Percentiles rank a stretch among this genome's conserved stretches.
These are phyloP conservation scores for Claviceps pusilla DNA, from an alignment of 2,329 filamentous ascomycete genomes.

Conservation along the genomic window DNA sequence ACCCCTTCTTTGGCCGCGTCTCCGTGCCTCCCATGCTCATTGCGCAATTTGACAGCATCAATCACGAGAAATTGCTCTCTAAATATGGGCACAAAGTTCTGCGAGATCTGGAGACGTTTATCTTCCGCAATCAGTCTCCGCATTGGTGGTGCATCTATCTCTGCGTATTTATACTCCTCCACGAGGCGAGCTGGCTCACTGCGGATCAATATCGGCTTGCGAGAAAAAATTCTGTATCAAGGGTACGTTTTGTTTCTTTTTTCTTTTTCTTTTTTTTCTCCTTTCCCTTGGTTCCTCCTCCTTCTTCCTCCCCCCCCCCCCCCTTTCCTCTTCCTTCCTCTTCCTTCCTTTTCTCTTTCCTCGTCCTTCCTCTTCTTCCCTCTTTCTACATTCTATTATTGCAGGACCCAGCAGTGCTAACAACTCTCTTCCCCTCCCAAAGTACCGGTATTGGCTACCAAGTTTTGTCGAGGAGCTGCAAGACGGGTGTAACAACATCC, in stretches of 20 bases:
- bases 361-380: neutral
- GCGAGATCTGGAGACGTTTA: conserved; percentile 18
- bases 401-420: neutral
- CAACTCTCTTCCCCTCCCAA: neutral
- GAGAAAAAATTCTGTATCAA: conserved; percentile 2
- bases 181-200: conserved; percentile 24
- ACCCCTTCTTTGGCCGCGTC: conserved; percentile 24
- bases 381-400: neutral
- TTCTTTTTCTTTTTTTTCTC: neutral
- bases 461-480: conserved; percentile 29
- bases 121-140: conserved; percentile 18
- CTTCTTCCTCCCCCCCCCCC: neutral
- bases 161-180: conserved; percentile 26
- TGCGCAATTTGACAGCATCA: conserved; percentile 30
- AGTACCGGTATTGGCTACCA: conserved; percentile 25
- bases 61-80: conserved; percentile 20
- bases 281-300: neutral
- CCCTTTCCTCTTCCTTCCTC: neutral
- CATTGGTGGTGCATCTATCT: conserved; percentile 23
- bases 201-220: conserved; percentile 29
- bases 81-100: conserved; percentile 21
- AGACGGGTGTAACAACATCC: conserved; percentile 28
- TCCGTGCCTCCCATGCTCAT: conserved; percentile 29
- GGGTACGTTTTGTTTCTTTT: neutral
- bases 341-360: neutral